Base-by-base conservation (phyloP, 2,329 filamentous ascomycete species). In the Calycina marina region DNA sequence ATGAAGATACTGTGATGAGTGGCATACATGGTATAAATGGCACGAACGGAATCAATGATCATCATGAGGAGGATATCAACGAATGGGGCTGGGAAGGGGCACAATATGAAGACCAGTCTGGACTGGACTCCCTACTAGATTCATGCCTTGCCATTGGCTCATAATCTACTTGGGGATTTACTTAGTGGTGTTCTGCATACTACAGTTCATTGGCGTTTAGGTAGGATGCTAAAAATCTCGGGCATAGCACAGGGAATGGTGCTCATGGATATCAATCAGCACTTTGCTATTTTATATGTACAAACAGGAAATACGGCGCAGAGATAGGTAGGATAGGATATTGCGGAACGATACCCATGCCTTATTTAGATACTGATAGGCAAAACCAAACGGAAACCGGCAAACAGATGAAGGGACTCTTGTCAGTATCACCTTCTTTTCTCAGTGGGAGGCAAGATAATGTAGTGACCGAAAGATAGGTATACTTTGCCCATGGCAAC, bases 71-170 rank as follows among this genome's bases (percentile, higher is more conserved):
- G 30, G 49, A 58, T 8, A 54, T 72, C 27, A 71, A 77, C 46
- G 68, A 73, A 9, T 51, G 59, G n/a, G 61, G 61, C 42, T 80
- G 75, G 75, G 72, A 76, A 29, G 75, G 74, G 3, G 65, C 65
- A 24, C 65, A 67, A 29, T 41, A 44, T 3, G 53, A 59, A 17
- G 71, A 76, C 40, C 59, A 60, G 44, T 56, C 62, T 29, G 54
- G 61, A 34, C 57, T 78, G 15, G 65, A 77, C 42, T 56, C 53
- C 25, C 59, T 77, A 11, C 56, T 77, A 31, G 51, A 54, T 32
- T 51, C 50, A 14, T 52, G 49, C 35, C 40, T 53, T 9, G 48
- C 49, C n/a, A n/a, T n/a, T n/a, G n/a, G n/a, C n/a, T n/a, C n/a
- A n/a, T 15, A 27, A 18, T n/a, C 20, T 9, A 22, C 8, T 22